Evolutionary conservation across 768 basidiomycete species (phyloP).

Genomic region (Suillus decipiens): DNA sequence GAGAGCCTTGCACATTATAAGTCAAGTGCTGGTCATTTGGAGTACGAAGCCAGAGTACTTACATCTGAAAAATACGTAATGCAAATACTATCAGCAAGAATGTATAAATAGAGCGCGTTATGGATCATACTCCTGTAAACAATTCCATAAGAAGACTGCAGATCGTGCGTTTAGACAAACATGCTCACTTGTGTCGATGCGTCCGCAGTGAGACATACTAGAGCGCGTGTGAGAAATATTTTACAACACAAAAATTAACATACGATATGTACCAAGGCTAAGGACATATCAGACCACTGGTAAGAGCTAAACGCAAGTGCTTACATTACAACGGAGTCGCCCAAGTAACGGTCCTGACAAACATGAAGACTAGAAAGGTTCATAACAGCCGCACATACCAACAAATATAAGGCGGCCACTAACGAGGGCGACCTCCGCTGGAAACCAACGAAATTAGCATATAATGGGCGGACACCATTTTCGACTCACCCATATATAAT

Average conservation of each 20-base stretch:
- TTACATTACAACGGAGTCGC: conserved; percentile 32
- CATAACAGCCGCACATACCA: conserved; percentile 19
- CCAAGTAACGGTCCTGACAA: conserved; percentile 31
- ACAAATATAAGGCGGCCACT: conserved; percentile 26
- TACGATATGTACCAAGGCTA: conserved; percentile 1
- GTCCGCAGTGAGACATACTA: not conserved
- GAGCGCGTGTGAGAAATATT: not conserved
- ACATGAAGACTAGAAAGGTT: not conserved
- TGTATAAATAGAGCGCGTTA: not conserved
- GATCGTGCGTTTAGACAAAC: not conserved
- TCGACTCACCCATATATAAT: conserved; percentile 32
- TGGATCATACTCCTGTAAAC: not conserved
- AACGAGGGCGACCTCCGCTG: conserved; percentile 30
- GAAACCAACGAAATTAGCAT: conserved; percentile 1
- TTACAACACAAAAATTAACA: not conserved
- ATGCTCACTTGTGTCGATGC: not conserved
- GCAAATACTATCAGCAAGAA: not conserved
- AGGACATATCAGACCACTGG: not conserved
- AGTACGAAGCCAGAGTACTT: not conserved
- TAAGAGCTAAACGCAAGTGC: conserved; percentile 5
- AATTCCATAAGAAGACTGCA: not conserved
- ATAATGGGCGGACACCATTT: not conserved
- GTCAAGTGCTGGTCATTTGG: not conserved
- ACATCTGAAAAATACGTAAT: not conserved
- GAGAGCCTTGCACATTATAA: conserved; percentile 19